Percentiles rank a stretch among this genome's conserved stretches.
These are phyloP conservation scores for Selenicereus undatus DNA, from an alignment of 148 eudicot genomes.

Conservation along the genomic window DNA sequence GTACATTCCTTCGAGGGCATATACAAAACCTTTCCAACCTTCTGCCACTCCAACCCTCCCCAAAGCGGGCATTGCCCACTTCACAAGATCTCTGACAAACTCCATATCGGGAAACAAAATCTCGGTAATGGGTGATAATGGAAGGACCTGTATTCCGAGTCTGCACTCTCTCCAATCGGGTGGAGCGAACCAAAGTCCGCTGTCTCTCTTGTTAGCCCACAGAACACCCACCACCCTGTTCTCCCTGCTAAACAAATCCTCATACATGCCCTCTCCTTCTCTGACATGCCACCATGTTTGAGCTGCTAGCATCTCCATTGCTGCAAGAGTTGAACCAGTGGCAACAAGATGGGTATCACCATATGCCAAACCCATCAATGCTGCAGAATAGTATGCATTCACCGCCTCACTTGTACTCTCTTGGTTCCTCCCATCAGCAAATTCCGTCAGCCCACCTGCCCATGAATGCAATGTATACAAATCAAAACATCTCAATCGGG, in stretches of 20 bases:
- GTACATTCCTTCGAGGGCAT: slow-evolving; percentile 66
- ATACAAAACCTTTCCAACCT: slow-evolving; percentile 87
- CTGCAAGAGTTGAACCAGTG: slow-evolving; percentile 58
- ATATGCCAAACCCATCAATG: slow-evolving; percentile 84
- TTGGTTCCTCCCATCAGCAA: slow-evolving; percentile 80
- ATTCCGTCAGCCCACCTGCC: slow-evolving; percentile 87
- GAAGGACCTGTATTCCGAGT: slow-evolving; percentile 79
- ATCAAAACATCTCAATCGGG: slow-evolving; percentile 77
- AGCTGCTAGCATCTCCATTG: slow-evolving; percentile 70
- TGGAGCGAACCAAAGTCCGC: slow-evolving; percentile 83
- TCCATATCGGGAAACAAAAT: slow-evolving; percentile 52
- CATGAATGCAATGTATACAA: slow-evolving; percentile 86
- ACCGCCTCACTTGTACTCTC: slow-evolving; percentile 93
- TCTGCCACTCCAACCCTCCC: slow-evolving; percentile 66
- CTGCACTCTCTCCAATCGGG: slow-evolving; percentile 69
- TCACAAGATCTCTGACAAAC: slow-evolving; percentile 60
- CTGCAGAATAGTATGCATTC: slow-evolving; percentile 80
- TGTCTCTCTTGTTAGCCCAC: slow-evolving; percentile 79
- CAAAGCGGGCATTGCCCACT: slow-evolving; percentile 64
- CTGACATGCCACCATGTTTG: slow-evolving; percentile 82
- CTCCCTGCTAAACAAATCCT: slow-evolving; percentile 42
- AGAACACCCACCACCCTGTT: slow-evolving; percentile 67
- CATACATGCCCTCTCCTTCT: slow-evolving; percentile 48
- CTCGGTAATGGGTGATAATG: slow-evolving; percentile 64
- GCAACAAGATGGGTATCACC: slow-evolving; percentile 70